These are phyloP conservation scores for Dryas integrifolia DNA, from an alignment of 331 rosid genomes.

Conservation along the genomic window DNA sequence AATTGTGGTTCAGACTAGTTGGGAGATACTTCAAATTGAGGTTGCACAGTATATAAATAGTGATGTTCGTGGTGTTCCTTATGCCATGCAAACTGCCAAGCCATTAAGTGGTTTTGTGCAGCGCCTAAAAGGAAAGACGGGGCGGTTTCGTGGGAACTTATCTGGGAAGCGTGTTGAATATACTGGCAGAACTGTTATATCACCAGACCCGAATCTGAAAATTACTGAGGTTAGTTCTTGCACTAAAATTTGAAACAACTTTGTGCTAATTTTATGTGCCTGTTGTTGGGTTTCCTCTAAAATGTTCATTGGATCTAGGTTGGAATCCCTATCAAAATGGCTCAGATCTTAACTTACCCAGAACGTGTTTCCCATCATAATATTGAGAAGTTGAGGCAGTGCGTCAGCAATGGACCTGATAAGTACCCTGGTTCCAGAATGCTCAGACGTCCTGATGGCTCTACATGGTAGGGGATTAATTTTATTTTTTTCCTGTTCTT, in stretches of 20 bases:
- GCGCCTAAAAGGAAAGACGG: conserved; percentile 94
- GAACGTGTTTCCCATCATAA: conserved; percentile 87
- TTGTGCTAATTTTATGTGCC: conserved; percentile 12
- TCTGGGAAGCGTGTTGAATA: conserved; percentile 92
- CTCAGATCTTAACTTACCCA: conserved; percentile 75
- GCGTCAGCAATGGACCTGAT: conserved; percentile 81
- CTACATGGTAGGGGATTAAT: conserved; percentile 42
- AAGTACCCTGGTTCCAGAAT: conserved; percentile 88
- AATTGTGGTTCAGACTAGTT: conserved; percentile 47
- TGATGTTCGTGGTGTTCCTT: conserved; percentile 66
- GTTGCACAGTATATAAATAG: conserved; percentile 86
- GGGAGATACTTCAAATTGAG: conserved; percentile 70
- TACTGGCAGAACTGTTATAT: conserved; percentile 94
- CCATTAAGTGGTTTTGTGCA: conserved; percentile 72
- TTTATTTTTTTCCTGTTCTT: neutral
- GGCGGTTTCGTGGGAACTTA: conserved; percentile 88
- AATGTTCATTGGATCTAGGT: conserved; percentile 51
- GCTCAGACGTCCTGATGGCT: conserved; percentile 53
- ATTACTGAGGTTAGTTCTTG: conserved; percentile 69
- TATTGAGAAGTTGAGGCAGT: conserved; percentile 82
- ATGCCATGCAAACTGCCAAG: conserved; percentile 42
- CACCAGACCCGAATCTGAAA: conserved; percentile 95
- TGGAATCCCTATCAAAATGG: conserved; percentile 93
- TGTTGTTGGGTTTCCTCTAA: conserved; percentile 21
- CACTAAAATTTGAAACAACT: conserved; percentile 9